Evolutionary conservation across 2,329 filamentous ascomycete genomes (phyloP).

Genomic region (Fusarium tjaetaba): DNA sequence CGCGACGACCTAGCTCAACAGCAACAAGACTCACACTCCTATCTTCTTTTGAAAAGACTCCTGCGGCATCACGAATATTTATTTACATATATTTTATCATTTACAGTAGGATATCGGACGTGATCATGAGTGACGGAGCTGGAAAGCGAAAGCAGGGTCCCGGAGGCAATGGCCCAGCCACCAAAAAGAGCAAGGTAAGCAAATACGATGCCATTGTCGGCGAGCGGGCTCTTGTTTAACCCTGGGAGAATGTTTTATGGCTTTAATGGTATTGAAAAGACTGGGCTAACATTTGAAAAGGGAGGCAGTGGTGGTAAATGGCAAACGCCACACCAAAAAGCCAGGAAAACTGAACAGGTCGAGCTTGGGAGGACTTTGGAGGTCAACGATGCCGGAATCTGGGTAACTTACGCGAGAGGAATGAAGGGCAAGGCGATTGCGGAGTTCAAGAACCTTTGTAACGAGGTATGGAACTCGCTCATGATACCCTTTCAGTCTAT

Average conservation of each 20-base stretch:
- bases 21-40: neutral
- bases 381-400: slow-evolving; percentile 77
- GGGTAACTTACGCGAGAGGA: slow-evolving; percentile 79
- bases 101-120: neutral
- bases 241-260: neutral
- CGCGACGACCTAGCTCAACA: slow-evolving; percentile 10
- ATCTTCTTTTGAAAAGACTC: neutral
- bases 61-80: neutral
- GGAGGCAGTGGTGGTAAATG: slow-evolving; percentile 66
- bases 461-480: slow-evolving; percentile 60
- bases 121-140: slow-evolving; percentile 45
- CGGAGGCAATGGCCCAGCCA: slow-evolving; percentile 40
- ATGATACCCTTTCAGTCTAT: neutral
- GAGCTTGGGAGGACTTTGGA: slow-evolving; percentile 62
- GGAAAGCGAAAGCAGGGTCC: slow-evolving; percentile 51
- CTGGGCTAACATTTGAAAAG: slow-evolving; percentile 44
- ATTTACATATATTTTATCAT: neutral
- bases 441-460: slow-evolving; percentile 73
- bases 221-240: neutral
- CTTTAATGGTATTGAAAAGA: neutral
- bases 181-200: slow-evolving; percentile 56
- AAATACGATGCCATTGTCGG: neutral
- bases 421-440: slow-evolving; percentile 75
- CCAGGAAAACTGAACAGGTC: slow-evolving; percentile 56
- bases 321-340: slow-evolving; percentile 68